Evolutionary conservation across 176 grass and related monocot genomes (phyloP), one percentile per base, ranked within the genome.

Genomic region (Triticum timopheevii): DNA sequence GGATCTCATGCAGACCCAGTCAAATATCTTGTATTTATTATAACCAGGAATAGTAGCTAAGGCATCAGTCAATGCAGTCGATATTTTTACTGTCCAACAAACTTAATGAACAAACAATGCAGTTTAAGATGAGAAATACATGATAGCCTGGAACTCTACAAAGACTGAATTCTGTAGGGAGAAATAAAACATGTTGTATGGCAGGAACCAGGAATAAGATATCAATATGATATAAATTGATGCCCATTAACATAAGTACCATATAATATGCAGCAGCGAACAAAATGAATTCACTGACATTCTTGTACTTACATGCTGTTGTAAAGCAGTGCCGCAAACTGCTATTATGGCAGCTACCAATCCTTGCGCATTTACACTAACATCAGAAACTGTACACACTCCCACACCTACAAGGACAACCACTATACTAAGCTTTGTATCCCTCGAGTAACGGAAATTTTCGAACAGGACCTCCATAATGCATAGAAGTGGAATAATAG

Each of bases 311-410:
- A 92, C 87, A 76, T 92, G 84, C 65, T 92, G 90, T 23, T 89
- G 87, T 39, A 92, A 83, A 33, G 90, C 74, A 80, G 87, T 92
- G 84, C 90, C 86, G 17, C 86, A 92, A 42, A 92, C 87, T 76
- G 90, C 87, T 76, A 92, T 39, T 33, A 79, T 16, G 7, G 83
- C 80, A 24, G 87, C 83, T 83, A 89, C 45, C 34, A 92, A 52
- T 61, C 87, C 87, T 86, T 73, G 77, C 9, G 74, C 25, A 80
- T 92, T 92, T 56, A 92, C 80, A 82, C 90, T 86, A 61, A 92
- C 87, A 89, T 92, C 90, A 77, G 90, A 86, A 67, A 92, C 82
- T 68, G 90, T 89, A 83, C 90, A 92, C 16, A 92, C 84, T 44
- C 77, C 90, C 38, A 92, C 90, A 68, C 90, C 87, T 61, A 86